These are phyloP conservation scores for Ceraceosorus guamensis DNA, from an alignment of 1,284 basidiomycete species.

Conservation along the genomic window DNA sequence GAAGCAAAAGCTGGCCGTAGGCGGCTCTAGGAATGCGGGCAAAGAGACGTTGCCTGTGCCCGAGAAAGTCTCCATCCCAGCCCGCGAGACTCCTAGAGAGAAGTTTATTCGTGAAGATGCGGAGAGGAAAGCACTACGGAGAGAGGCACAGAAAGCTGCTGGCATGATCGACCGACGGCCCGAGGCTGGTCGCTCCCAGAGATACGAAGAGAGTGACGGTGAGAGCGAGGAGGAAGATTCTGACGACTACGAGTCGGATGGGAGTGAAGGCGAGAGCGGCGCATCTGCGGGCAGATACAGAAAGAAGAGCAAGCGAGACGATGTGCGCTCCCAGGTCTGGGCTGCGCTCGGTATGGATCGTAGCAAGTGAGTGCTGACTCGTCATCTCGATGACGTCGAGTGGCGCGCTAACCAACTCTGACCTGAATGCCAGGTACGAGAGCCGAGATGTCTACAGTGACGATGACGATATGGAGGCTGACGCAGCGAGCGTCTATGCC, in stretches of 20 bases:
- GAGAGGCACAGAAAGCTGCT: background rate
- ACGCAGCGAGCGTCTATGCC: constrained; percentile 27
- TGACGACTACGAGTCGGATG: constrained; percentile 13
- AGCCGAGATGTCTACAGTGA: constrained; percentile 34
- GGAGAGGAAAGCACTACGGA: constrained; percentile 12
- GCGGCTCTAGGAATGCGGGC: background rate
- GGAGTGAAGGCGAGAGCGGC: constrained; percentile 1
- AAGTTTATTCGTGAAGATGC: constrained; percentile 35
- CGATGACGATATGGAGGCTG: constrained; percentile 45
- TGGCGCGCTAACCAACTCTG: background rate
- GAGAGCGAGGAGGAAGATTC: constrained; percentile 19
- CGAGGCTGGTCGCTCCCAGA: background rate
- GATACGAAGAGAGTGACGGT: constrained; percentile 13
- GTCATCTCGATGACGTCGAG: background rate
- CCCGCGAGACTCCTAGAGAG: constrained; percentile 29
- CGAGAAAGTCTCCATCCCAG: constrained; percentile 13
- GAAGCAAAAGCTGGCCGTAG: constrained; percentile 5
- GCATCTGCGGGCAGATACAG: background rate
- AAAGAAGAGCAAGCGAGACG: constrained; percentile 2
- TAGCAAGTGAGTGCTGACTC: constrained; percentile 12
- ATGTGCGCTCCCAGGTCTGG: constrained; percentile 38
- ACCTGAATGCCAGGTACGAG: constrained; percentile 15
- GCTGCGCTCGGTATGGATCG: constrained; percentile 37
- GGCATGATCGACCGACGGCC: too few relatives aligned
- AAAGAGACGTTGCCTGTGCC: constrained; percentile 6